Evolutionary conservation across 805 yeast species (phyloP), one percentile per base, ranked within the genome.

Genomic region (Candida germanica): DNA sequence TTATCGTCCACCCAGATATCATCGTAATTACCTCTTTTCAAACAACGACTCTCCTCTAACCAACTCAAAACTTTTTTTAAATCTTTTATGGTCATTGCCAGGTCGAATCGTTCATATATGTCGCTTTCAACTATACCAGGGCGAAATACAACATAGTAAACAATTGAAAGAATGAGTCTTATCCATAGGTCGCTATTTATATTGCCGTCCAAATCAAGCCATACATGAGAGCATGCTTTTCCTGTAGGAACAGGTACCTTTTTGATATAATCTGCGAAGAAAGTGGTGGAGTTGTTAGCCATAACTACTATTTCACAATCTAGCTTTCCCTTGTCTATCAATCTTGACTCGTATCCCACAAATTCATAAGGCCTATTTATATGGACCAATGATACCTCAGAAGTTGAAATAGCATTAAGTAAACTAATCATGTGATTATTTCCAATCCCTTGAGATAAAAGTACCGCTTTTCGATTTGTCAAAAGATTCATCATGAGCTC

Each of bases 331-430:
- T 81, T 76, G 42, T 86, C 94, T 26, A 85, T 73, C 13, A 77
- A 66, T 43, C 96, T 72, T 1, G 96, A 83, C 26, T 82, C 83
- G 53, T 88, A 89, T 9, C 86, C 81, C 23, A 71, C 66, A 34
- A 75, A 67, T 11, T 63, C 68, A 39, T 75, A 68, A 7, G 71
- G 59, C 35, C 73, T 72, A 46, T 84, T 86, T 15, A 84, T 68
- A 29, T 82, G 66, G 3, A 69, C 68, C 3, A 81, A 43, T 7
- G 59, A 53, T 3, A 80, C 44, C 11, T 57, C 52, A 4, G 58
- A 50, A 5, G 61, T 54, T 3, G 79, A 72, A 12, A 82, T 46
- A 22, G 77, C 51, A 35, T 81, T 80, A 29, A 87, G 52, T 11
- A 87, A 51, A 2, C 79, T 59, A 11, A 83, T 78, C 65, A 85